Evolutionary conservation across 108 stramenopile genomes (phyloP).

Genomic region (Skeletonema menzelii): DNA sequence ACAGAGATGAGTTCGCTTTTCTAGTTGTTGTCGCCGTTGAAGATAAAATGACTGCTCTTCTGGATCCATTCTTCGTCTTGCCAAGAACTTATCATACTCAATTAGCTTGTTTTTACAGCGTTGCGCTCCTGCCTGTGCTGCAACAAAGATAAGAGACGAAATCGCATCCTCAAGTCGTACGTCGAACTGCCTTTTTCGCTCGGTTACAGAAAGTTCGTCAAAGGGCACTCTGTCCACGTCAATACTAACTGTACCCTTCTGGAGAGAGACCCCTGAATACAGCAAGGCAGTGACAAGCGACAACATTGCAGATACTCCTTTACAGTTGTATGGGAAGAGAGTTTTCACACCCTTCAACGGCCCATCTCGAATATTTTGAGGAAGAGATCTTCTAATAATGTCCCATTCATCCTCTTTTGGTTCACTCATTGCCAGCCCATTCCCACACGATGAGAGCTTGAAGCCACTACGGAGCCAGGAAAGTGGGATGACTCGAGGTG

Average conservation of each 20-base stretch:
- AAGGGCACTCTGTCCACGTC: slow-evolving; percentile 48
- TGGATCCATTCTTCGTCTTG: slow-evolving; percentile 1
- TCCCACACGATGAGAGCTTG: slow-evolving; percentile 31
- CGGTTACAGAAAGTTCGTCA: slow-evolving; percentile 49
- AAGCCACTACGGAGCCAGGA: slow-evolving; percentile 47
- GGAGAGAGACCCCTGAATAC: slow-evolving; percentile 70
- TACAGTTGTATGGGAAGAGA: slow-evolving; percentile 72
- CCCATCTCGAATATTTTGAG: slow-evolving; percentile 27
- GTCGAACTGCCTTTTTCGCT: slow-evolving; percentile 64
- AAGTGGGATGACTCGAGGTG: slow-evolving; percentile 8
- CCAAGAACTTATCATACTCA: slow-evolving; percentile 25
- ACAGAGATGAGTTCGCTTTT: slow-evolving; percentile 52
- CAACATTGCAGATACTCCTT: slow-evolving; percentile 57
- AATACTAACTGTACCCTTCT: slow-evolving; percentile 49
- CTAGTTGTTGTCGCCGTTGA: slow-evolving; percentile 10
- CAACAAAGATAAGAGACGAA: slow-evolving; percentile 64
- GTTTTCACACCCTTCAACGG: slow-evolving; percentile 21
- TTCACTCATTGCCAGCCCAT: slow-evolving; percentile 20
- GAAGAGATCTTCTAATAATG: slow-evolving; percentile 2
- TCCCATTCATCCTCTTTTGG: slow-evolving; percentile 37
- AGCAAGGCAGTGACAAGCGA: slow-evolving; percentile 73
- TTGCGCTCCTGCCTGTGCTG: slow-evolving; percentile 48
- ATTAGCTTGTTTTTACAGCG: slow-evolving; percentile 44
- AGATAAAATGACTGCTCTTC: slow-evolving; percentile 31
- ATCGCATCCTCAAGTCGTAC: slow-evolving; percentile 70